Conservation (phyloP, 2,329 filamentous ascomycete species). For the Myriosclerotinia scirpicola region DNA sequence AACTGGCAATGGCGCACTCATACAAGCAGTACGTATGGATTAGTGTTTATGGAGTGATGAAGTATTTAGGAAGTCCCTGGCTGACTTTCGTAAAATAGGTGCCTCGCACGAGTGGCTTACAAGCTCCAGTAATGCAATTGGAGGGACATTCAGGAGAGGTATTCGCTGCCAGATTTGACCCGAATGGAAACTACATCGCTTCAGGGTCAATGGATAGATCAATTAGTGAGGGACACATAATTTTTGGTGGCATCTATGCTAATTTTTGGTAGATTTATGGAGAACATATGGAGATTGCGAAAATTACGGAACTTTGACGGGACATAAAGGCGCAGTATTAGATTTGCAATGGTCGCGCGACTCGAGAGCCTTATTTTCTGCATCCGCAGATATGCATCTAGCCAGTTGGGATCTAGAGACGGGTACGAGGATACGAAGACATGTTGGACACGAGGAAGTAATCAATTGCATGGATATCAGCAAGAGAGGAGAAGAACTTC, state of each 20-base stretch:
- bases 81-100: constrained; percentile 52
- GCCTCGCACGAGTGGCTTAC: constrained; percentile 75
- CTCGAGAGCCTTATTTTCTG: constrained; percentile 84
- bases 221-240: constrained; percentile 65
- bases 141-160: constrained; percentile 82
- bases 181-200: constrained; percentile 82
- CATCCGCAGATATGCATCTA: constrained; percentile 88
- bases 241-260: constrained; percentile 18
- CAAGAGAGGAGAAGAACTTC: constrained; percentile 82
- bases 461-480: constrained; percentile 89
- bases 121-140: constrained; percentile 92
- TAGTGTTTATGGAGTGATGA: constrained; percentile 17
- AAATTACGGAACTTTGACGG: constrained; percentile 86
- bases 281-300: constrained; percentile 88
- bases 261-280: constrained; percentile 72
- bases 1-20: constrained; percentile 59
- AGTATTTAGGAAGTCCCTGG: constrained; percentile 21
- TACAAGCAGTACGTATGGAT: constrained; percentile 59
- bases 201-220: constrained; percentile 94
- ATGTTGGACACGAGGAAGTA: constrained; percentile 92
- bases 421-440: constrained; percentile 86
- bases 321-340: constrained; percentile 86
- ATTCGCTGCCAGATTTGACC: constrained; percentile 87
- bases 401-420: constrained; percentile 95
- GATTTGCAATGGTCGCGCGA: constrained; percentile 97